Conservation (phyloP, 2,329 filamentous ascomycete species). For the Pestalotiopsis sp. region DNA sequence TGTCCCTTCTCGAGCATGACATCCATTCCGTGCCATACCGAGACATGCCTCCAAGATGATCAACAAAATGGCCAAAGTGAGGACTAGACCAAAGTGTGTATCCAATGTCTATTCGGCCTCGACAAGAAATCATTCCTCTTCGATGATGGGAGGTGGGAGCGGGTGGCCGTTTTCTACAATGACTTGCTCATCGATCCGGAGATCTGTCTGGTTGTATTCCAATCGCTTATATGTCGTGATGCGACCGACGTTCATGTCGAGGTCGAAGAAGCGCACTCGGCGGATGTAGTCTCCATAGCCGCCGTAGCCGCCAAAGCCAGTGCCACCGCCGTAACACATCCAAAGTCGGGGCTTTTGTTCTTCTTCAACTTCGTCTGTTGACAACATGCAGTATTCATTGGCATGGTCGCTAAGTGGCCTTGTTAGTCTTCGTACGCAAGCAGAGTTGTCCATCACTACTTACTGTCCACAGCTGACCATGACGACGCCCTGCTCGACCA, state of each 20-base stretch:
- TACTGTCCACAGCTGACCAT: slow-evolving; percentile 92
- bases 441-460: slow-evolving; percentile 36
- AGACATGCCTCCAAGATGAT: background rate
- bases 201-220: slow-evolving; percentile 63
- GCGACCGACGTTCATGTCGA: slow-evolving; percentile 87
- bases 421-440: slow-evolving; percentile 14
- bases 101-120: background rate
- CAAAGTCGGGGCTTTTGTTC: slow-evolving; percentile 72
- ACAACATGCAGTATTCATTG: slow-evolving; percentile 92
- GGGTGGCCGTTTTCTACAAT: slow-evolving; percentile 64
- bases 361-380: slow-evolving; percentile 43
- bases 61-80: background rate
- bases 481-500: slow-evolving; percentile 82
- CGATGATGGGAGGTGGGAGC: slow-evolving; percentile 20
- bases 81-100: background rate
- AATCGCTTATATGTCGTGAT: slow-evolving; percentile 92
- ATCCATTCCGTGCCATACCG: background rate
- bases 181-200: slow-evolving; percentile 64
- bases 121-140: background rate
- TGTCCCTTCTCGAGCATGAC: background rate
- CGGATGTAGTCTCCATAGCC: slow-evolving; percentile 87
- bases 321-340: slow-evolving; percentile 97
- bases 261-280: slow-evolving; percentile 84
- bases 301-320: slow-evolving; percentile 92
- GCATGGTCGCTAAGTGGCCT: slow-evolving; percentile 72